phyloP scores from a whole-genome alignment of 345 rosid genomes.

The Euphorbia pulcherrima region DNA sequence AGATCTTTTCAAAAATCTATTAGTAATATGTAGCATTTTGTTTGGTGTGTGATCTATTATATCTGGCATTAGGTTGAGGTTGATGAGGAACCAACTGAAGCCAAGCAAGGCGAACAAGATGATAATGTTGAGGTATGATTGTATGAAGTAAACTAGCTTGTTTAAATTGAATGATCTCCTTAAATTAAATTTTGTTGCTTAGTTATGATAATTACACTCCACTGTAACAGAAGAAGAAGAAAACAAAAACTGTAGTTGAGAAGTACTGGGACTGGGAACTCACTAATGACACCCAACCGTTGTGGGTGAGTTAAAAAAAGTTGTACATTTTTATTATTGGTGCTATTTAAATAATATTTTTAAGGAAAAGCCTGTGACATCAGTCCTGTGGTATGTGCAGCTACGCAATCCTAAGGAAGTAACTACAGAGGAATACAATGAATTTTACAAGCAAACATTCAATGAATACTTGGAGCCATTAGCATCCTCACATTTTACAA shows the following conservation, averaged over 20 bases:
- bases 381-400: conserved; percentile 36
- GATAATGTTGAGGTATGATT: conserved; percentile 51
- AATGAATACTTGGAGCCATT: conserved; percentile 90
- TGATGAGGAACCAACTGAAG: conserved; percentile 84
- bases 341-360: conserved; percentile 2
- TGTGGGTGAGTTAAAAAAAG: conserved; percentile 65
- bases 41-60: not conserved
- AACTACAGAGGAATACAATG: conserved; percentile 80
- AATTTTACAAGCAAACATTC: conserved; percentile 81
- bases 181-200: conserved; percentile 10
- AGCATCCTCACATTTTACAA: conserved; percentile 94
- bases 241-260: conserved; percentile 88
- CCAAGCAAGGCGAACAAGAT: conserved; percentile 52
- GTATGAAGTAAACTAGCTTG: not conserved
- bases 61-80: conserved; percentile 66
- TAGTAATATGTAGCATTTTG: not conserved
- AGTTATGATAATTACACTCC: conserved; percentile 3
- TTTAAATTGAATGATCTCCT: conserved; percentile 4
- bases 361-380: conserved; percentile 6
- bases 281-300: conserved; percentile 90
- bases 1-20: not conserved
- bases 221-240: conserved; percentile 70
- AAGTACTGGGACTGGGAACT: conserved; percentile 98
- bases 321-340: not conserved
- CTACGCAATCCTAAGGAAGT: conserved; percentile 94